Evolutionary conservation across 768 basidiomycete genomes (phyloP), one percentile per base, ranked within the genome.

Genomic region (Inosperma sp.): DNA sequence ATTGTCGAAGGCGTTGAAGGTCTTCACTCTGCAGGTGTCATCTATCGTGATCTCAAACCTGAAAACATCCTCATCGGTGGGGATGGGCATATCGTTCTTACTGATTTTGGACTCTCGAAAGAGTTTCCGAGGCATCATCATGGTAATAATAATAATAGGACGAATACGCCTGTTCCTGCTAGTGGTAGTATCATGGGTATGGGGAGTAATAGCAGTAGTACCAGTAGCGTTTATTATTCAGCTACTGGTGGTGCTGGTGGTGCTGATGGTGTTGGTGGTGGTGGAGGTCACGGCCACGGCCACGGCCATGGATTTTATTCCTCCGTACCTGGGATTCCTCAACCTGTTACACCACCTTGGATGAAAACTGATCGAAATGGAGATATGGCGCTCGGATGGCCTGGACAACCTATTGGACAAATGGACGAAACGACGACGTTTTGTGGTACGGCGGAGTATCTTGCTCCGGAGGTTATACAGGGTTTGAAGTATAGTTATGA

Each of bases 1-100:
- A 95, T 99, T 50, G 91, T 93, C 8, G 93, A 97, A 62, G 96
- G 95, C 41, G 84, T 95, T 27, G 93, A 96, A 69, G 93, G 93
- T 31, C 76, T 99, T 33, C 95, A 98, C 62, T 82, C 84, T 12
- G 85, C 88, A 4, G 95, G 95, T 31, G 93, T 99, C 63, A 93
- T 99, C 70, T 95, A 97, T 69, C 88, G 96, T 42, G 94, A 97
- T 65, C 83, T 97, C 56, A 97, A 97, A 64, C 94, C 94, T 1
- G 94, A 97, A 71, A 93, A 93, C 69, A 90, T 98, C 59, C 83
- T 99, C 49, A 94, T 99, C 58, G 90, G 89, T 43, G 81, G 81
- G 2, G 88, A 93, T 59, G 96, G 96, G 1, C 96, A 99, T 65
- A 93, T 97, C 56, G 92, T 98, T 34, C 77, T 99, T 29, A 97